phyloP scores from a whole-genome alignment of 129 eudicot species.

The Tagetes patula region DNA sequence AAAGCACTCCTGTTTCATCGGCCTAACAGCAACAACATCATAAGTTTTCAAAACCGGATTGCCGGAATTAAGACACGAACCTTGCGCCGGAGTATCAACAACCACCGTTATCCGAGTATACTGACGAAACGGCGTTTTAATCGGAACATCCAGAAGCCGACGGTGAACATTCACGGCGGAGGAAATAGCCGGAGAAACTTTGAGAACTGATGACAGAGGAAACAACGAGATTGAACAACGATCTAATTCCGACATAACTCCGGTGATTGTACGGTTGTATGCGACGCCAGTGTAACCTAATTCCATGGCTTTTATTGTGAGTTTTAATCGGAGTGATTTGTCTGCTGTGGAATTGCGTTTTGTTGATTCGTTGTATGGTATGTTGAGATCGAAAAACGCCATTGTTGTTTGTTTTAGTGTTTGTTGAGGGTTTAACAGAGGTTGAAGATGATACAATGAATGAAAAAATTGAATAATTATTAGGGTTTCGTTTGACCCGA shows the following conservation, averaged over 20 bases:
- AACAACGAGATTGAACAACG: constrained; percentile 56
- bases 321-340: constrained; percentile 57
- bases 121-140: constrained; percentile 62
- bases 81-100: constrained; percentile 60
- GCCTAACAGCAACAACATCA: constrained; percentile 79
- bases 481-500: constrained; percentile 27
- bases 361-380: constrained; percentile 70
- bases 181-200: constrained; percentile 49
- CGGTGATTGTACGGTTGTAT: constrained; percentile 65
- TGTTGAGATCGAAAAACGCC: constrained; percentile 84
- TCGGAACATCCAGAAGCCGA: constrained; percentile 43
- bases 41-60: constrained; percentile 71
- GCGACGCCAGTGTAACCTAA: constrained; percentile 87
- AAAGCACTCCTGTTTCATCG: constrained; percentile 63
- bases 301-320: constrained; percentile 66
- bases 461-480: not conserved
- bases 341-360: constrained; percentile 36
- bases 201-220: constrained; percentile 55
- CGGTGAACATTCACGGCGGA: constrained; percentile 70
- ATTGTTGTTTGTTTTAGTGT: constrained; percentile 22
- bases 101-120: constrained; percentile 71
- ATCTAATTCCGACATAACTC: constrained; percentile 74
- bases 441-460: not conserved
- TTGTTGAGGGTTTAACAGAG: not conserved
- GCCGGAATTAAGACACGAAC: constrained; percentile 64